Evolutionary conservation across 108 stramenopile species (phyloP), one percentile per base, ranked within the genome.

Genomic region (Tribonema minus): DNA sequence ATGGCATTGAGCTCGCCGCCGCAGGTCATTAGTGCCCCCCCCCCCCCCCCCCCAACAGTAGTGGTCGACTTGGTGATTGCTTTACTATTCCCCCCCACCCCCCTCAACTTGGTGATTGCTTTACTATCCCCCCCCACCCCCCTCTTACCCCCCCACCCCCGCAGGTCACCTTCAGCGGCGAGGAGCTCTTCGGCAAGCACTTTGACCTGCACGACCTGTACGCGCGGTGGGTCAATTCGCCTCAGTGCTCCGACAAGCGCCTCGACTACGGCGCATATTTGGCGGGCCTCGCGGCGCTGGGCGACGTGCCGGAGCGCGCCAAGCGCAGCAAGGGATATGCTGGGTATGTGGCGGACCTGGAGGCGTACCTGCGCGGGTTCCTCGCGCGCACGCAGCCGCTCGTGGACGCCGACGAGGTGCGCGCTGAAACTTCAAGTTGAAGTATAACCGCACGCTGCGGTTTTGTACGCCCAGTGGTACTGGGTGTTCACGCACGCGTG

Each of bases 161-260:
- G 20, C 46, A 54, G 46, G 46, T 54, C 20, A 20, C 20, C 38
- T 79, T 79, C 40, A 68, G 67, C 26, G 77, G 77, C 7, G 77
- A 79, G 38, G 77, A 79, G 68, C 34, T 79, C 7, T 79, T 66
- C 40, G 77, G 77, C 32, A 79, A 79, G 68, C 66, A 61, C 60
- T 79, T 79, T 59, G 77, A 79, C 33, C 77, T 79, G 58, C 77
- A 79, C 77, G 68, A 63, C 37, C 68, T 79, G 77, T 79, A 60
- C 39, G 68, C 66, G 23, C 60, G 68, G 32, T 79, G 77, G 77
- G 77, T 79, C n/a, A 79, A 79, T 68, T 40, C 66, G 7, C 77
- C 77, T n/a, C 77, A 79, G 68, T 79, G 77, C 38, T 66, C 68
- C 61, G 77, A 79, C 68, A 79, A 79, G 77, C 77, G 59, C 28